Evolutionary conservation across 768 basidiomycete genomes (phyloP).

Genomic region (Auricularia heimuer): DNA sequence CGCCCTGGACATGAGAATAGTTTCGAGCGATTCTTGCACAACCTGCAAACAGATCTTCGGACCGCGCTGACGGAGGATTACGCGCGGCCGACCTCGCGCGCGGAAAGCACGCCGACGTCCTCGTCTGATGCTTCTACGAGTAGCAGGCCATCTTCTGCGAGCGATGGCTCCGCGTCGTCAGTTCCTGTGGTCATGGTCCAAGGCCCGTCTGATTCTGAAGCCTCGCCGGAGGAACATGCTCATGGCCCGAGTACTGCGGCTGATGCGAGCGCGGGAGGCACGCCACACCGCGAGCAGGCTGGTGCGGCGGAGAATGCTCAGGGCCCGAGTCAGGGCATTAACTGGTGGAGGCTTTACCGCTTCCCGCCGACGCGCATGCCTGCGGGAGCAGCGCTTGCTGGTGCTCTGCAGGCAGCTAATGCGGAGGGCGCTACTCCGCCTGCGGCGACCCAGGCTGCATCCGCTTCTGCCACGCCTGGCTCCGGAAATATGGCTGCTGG

Average conservation of each 20-base stretch:
- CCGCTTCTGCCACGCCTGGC: slow-evolving; percentile 11
- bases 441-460: slow-evolving; percentile 10
- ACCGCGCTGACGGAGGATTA: slow-evolving; percentile 41
- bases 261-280: slow-evolving; percentile 7
- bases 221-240: neutral
- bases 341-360: slow-evolving; percentile 80
- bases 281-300: neutral
- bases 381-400: slow-evolving; percentile 8
- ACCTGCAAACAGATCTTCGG: slow-evolving; percentile 66
- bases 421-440: neutral
- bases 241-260: slow-evolving; percentile 6
- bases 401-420: neutral
- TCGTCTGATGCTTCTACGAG: neutral
- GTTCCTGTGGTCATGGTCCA: neutral
- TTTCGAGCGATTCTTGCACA: slow-evolving; percentile 76
- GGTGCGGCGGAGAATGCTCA: slow-evolving; percentile 25
- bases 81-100: slow-evolving; percentile 6
- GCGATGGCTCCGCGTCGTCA: neutral
- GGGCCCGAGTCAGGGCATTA: slow-evolving; percentile 33
- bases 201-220: neutral
- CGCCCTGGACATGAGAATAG: slow-evolving; percentile 3
- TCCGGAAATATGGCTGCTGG: slow-evolving; percentile 7
- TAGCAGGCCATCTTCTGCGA: neutral
- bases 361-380: slow-evolving; percentile 58
- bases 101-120: neutral